A percentile compares a stretch with the other conserved stretches of the same genome.
Evolutionary conservation across 116 monocot genomes (phyloP).

Genomic region (Papilionanthe hybrid): DNA sequence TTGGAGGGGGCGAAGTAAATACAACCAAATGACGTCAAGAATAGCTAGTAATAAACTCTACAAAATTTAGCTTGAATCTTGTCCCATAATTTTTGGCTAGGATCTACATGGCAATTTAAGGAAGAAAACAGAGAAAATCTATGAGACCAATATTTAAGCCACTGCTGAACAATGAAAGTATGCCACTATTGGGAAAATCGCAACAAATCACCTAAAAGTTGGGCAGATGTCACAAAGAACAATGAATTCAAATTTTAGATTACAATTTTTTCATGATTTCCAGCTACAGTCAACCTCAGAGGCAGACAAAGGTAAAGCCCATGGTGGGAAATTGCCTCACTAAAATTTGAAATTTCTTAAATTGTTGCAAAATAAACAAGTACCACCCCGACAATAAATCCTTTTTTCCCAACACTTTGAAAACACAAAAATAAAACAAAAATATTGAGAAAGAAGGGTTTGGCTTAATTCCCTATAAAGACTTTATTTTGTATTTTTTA

Average conservation of each 20-base stretch:
- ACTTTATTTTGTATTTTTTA: too few relatives aligned
- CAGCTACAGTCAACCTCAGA: not conserved
- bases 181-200: not conserved
- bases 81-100: not conserved
- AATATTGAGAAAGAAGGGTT: too few relatives aligned
- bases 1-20: not conserved
- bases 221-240: not conserved
- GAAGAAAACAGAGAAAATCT: not conserved
- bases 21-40: not conserved
- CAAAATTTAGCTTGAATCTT: not conserved
- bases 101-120: not conserved
- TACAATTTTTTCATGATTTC: not conserved
- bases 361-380: too few relatives aligned
- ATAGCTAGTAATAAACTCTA: not conserved
- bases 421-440: too few relatives aligned
- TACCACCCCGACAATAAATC: too few relatives aligned
- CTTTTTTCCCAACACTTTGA: too few relatives aligned
- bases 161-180: not conserved
- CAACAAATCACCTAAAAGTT: not conserved
- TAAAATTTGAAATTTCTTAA: too few relatives aligned
- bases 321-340: too few relatives aligned
- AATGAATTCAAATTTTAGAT: not conserved
- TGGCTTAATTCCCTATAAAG: too few relatives aligned
- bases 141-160: not conserved
- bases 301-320: too few relatives aligned